phyloP scores from a whole-genome alignment of 2,329 filamentous ascomycete species.

The Scortechinia acanthostroma region DNA sequence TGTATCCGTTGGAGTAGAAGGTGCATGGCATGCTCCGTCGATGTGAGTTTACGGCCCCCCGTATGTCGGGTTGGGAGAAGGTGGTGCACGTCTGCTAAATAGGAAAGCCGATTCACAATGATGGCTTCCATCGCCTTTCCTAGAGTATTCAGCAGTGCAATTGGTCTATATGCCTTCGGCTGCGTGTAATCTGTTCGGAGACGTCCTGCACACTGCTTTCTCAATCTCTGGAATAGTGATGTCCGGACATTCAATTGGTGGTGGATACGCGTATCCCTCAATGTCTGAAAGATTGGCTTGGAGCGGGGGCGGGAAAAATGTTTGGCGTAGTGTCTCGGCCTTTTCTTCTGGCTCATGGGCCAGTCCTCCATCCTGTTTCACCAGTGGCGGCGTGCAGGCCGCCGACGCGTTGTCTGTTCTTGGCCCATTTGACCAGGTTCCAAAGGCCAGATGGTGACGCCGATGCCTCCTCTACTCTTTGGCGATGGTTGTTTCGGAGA shows the following conservation, averaged over 20 bases:
- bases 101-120: too few species aligned
- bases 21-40: conserved; percentile 3
- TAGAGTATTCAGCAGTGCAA: conserved; percentile 12
- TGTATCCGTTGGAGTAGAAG: conserved; percentile 3
- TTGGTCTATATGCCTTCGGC: conserved; percentile 11
- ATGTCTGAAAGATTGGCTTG: conserved; percentile 8
- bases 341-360: conserved; percentile 1
- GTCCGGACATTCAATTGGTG: conserved; percentile 4
- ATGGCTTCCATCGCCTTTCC: conserved; percentile 10
- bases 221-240: conserved; percentile 8
- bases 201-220: conserved; percentile 5
- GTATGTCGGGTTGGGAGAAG: conserved; percentile 5
- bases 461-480: background rate
- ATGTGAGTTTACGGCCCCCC: conserved; percentile 3
- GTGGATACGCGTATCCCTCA: conserved; percentile 4
- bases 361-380: background rate
- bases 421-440: background rate
- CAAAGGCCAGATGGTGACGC: background rate
- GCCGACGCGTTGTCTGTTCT: background rate
- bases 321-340: conserved; percentile 2
- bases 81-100: conserved; percentile 7
- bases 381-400: background rate
- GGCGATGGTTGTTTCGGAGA: background rate
- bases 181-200: conserved; percentile 8
- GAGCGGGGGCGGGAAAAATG: conserved; percentile 6